Percentiles rank a stretch among this genome's conserved stretches.
phyloP scores from a whole-genome alignment of 1,284 basidiomycete species.

The Fomitopsis betulina region DNA sequence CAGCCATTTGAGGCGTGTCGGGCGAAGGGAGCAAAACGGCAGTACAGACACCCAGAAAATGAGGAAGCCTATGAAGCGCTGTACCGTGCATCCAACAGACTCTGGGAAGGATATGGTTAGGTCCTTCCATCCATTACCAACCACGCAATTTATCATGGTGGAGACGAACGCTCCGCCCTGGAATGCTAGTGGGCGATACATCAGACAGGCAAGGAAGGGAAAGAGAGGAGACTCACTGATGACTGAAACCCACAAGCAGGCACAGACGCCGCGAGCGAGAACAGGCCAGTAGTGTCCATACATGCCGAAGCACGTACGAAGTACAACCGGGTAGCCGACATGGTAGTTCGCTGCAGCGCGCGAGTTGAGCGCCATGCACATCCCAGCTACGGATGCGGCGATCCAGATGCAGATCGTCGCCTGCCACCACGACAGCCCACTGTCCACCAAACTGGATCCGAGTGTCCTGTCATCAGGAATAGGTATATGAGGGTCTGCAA shows the following conservation, averaged over 20 bases:
- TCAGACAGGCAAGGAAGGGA: neutral
- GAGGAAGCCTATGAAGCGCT: conserved; percentile 19
- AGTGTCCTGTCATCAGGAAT: conserved; percentile 12
- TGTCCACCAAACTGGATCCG: conserved; percentile 22
- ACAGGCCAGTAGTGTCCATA: conserved; percentile 38
- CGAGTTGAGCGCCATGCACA: conserved; percentile 30
- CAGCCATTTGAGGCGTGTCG: conserved; percentile 38
- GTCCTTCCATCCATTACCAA: conserved; percentile 37
- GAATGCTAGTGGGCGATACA: conserved; percentile 20
- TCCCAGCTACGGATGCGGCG: conserved; percentile 22
- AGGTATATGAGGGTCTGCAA: neutral
- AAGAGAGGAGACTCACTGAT: conserved; percentile 12
- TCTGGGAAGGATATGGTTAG: conserved; percentile 35
- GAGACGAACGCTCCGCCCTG: conserved; percentile 21
- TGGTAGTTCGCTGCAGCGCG: conserved; percentile 39
- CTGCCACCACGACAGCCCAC: conserved; percentile 30
- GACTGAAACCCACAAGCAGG: conserved; percentile 39
- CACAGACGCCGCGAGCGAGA: conserved; percentile 38
- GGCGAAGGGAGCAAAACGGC: conserved; percentile 42
- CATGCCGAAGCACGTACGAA: conserved; percentile 41
- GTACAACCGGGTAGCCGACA: conserved; percentile 42
- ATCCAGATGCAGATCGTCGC: conserved; percentile 29
- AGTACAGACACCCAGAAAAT: conserved; percentile 37
- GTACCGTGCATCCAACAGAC: conserved; percentile 33
- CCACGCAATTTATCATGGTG: conserved; percentile 34